Base-by-base conservation (phyloP, 495 filamentous ascomycete genomes). In the Cladorrhinum samala region DNA sequence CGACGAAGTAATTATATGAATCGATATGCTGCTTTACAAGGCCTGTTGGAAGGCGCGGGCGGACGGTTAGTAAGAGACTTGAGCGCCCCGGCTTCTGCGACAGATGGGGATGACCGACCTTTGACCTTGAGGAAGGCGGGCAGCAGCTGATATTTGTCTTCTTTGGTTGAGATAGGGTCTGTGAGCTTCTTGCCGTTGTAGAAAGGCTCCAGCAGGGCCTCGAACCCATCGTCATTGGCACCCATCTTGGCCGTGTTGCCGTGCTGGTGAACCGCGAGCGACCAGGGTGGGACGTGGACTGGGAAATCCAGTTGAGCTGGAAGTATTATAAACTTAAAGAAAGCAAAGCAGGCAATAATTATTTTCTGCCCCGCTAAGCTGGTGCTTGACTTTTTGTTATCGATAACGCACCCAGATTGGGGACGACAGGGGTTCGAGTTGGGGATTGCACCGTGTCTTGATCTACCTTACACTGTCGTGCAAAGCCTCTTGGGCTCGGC, bases 61-160 rank as follows among this genome's bases (percentile, higher is more conserved):
- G 6, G 2, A 2, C n/a, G 18, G 45, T 55, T 50, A 55, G 50
- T 7, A 20, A 6, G 30, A 38, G 47, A 37, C 0, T 13, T 2
- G 14, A 38, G 9, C 9, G 20, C 19, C 24, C 21, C 18, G 30
- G 14, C 7, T 7, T 14, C 25, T 19, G 16, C n/a, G n/a, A n/a
- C n/a, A n/a, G n/a, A 17, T 46, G 50, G 54, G 50, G 14, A 4
- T 30, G 11, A 53, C 68, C 53, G 49, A 76, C 73, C 93, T 68
- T 99, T 99, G 61, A 96, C 91, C 65, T 96, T 96, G 45, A 99
- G 76, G 64, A 97, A 99, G 3, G 93, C 92, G 0, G 93, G 94
- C 16, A 99, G 74, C 20, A 99, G 74, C 64, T 96, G 96, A 83
- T 89, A 96, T 76, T 97, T 97, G 71, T 97, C 91, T 55, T 83